Evolutionary conservation across 140 eudicot species (phyloP).

Genomic region (Stevia rebaudiana): DNA sequence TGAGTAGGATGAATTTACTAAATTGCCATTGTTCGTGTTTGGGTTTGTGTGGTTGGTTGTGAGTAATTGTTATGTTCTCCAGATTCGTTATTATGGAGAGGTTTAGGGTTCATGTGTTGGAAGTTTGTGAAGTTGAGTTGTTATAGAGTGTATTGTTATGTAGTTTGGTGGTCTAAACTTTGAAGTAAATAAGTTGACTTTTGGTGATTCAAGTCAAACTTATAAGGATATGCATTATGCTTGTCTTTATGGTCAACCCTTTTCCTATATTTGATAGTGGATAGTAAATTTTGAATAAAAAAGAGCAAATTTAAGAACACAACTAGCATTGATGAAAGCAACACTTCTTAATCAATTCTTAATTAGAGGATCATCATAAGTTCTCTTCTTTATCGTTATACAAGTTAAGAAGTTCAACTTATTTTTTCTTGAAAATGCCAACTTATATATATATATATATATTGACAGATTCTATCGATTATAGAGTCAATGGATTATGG

Average conservation of each 20-base stretch:
- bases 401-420: no score
- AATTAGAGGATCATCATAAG: no score
- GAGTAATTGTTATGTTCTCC: conserved; percentile 32
- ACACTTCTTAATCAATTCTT: no score
- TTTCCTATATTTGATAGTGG: background rate
- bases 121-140: conserved; percentile 13
- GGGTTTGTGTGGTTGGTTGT: conserved; percentile 17
- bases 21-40: conserved; percentile 7
- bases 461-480: no score
- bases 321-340: no score
- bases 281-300: no score
- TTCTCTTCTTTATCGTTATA: no score
- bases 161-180: conserved; percentile 16
- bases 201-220: conserved; percentile 27
- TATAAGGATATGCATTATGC: conserved; percentile 12
- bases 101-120: conserved; percentile 21
- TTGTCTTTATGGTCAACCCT: conserved; percentile 18
- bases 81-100: background rate
- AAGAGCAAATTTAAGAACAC: no score
- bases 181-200: conserved; percentile 37
- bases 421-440: no score
- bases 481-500: no score
- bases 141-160: conserved; percentile 19
- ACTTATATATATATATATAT: no score
- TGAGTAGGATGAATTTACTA: conserved; percentile 19